Percentiles rank a stretch among this genome's conserved stretches.
These are phyloP conservation scores for Tolypocladium ovalisporum DNA, from an alignment of 2,329 filamentous ascomycete genomes.

Conservation along the genomic window DNA sequence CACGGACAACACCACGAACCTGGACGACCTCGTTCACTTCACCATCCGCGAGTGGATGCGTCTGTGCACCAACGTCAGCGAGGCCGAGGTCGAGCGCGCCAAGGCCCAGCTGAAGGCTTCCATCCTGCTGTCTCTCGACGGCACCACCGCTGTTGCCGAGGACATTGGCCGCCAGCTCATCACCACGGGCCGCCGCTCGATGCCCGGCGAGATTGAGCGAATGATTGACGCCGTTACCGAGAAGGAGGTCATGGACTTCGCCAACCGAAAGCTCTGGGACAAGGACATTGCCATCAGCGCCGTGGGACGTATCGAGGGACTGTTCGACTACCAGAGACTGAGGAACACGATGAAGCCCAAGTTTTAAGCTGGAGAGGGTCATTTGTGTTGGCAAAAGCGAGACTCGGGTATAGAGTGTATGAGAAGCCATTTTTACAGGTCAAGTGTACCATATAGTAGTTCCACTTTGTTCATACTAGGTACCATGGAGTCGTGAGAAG, in stretches of 20 bases:
- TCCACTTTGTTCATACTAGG: slow-evolving; percentile 24
- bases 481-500: slow-evolving; percentile 19
- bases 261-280: slow-evolving; percentile 92
- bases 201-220: slow-evolving; percentile 88
- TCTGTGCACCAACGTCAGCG: slow-evolving; percentile 75
- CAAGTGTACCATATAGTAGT: slow-evolving; percentile 44
- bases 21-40: slow-evolving; percentile 98
- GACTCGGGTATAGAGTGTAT: slow-evolving; percentile 44
- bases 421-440: slow-evolving; percentile 38
- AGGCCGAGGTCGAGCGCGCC: slow-evolving; percentile 91
- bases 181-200: slow-evolving; percentile 88
- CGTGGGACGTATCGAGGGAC: slow-evolving; percentile 83
- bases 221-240: slow-evolving; percentile 80
- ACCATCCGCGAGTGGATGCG: slow-evolving; percentile 97
- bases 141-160: slow-evolving; percentile 93
- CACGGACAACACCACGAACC: slow-evolving; percentile 72
- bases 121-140: slow-evolving; percentile 92
- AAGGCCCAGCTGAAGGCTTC: slow-evolving; percentile 99
- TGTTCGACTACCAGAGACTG: slow-evolving; percentile 67
- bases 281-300: slow-evolving; percentile 90
- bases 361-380: slow-evolving; percentile 30
- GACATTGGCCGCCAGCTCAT: slow-evolving; percentile 98
- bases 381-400: slow-evolving; percentile 21
- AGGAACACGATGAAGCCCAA: slow-evolving; percentile 84
- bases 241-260: slow-evolving; percentile 96